phyloP scores from a whole-genome alignment of 2,329 filamentous ascomycete species.

The Cladosporium sp. region DNA sequence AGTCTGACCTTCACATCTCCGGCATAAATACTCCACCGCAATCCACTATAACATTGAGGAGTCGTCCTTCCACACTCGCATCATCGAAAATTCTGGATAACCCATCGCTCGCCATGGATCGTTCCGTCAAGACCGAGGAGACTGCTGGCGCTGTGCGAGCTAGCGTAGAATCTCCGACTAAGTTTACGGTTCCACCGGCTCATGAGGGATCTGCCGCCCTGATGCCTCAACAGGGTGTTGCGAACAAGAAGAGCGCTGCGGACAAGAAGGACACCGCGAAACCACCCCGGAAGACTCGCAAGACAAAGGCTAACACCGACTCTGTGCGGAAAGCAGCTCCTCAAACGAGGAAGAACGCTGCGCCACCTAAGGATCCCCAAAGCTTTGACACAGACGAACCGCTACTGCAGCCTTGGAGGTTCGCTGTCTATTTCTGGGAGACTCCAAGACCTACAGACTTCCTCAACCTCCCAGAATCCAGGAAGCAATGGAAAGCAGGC shows the following conservation, averaged over 20 bases:
- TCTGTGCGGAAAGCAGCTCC: neutral
- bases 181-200: no score
- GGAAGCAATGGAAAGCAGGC: conserved; percentile 8
- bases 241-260: no score
- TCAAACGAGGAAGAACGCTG: neutral
- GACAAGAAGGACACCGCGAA: neutral
- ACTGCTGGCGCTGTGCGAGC: no score
- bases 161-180: no score
- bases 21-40: neutral
- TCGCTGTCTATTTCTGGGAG: conserved; percentile 16
- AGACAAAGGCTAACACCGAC: neutral
- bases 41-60: neutral
- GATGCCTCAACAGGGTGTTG: no score
- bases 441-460: conserved; percentile 7
- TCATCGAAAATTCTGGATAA: no score
- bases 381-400: neutral
- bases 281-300: neutral
- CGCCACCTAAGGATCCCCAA: neutral
- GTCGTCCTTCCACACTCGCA: no score
- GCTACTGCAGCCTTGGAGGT: neutral
- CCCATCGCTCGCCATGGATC: no score
- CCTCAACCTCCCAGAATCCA: conserved; percentile 2
- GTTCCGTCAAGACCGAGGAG: no score
- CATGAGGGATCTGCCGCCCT: no score
- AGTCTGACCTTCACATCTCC: neutral